phyloP scores from a whole-genome alignment of 23 red algal species.

The Gracilariopsis chorda region DNA sequence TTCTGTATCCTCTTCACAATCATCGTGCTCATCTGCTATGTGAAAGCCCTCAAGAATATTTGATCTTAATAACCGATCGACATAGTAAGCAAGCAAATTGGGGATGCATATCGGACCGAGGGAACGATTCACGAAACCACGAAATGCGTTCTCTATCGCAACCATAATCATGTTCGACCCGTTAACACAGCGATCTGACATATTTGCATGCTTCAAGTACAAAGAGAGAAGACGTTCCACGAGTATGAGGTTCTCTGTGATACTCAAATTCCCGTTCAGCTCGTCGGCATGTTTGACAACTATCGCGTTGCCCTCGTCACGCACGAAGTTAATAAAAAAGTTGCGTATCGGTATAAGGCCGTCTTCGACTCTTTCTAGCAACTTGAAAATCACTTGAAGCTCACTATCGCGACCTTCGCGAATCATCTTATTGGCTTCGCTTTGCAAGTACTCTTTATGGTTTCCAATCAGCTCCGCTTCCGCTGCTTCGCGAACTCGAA shows the following conservation, averaged over 20 bases:
- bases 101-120: constrained; percentile 40
- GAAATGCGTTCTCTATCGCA: constrained; percentile 61
- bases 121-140: constrained; percentile 38
- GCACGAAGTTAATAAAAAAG: constrained; percentile 36
- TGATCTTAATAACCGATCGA: constrained; percentile 49
- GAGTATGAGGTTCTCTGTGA: constrained; percentile 1
- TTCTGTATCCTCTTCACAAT: not conserved
- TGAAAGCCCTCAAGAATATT: not conserved
- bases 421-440: constrained; percentile 27
- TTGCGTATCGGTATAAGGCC: constrained; percentile 34
- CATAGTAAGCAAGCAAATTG: constrained; percentile 57
- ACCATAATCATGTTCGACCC: constrained; percentile 46
- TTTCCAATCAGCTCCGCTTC: constrained; percentile 55
- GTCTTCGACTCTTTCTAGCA: constrained; percentile 39
- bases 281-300: constrained; percentile 18
- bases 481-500: constrained; percentile 28
- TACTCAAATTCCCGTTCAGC: not conserved
- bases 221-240: constrained; percentile 25
- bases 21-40: not conserved
- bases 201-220: constrained; percentile 35
- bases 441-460: constrained; percentile 47
- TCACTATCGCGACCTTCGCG: constrained; percentile 20
- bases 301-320: constrained; percentile 33
- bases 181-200: constrained; percentile 56
- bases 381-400: constrained; percentile 29